Base-by-base conservation (phyloP, 495 filamentous ascomycete genomes). In the Penicillium canariense region DNA sequence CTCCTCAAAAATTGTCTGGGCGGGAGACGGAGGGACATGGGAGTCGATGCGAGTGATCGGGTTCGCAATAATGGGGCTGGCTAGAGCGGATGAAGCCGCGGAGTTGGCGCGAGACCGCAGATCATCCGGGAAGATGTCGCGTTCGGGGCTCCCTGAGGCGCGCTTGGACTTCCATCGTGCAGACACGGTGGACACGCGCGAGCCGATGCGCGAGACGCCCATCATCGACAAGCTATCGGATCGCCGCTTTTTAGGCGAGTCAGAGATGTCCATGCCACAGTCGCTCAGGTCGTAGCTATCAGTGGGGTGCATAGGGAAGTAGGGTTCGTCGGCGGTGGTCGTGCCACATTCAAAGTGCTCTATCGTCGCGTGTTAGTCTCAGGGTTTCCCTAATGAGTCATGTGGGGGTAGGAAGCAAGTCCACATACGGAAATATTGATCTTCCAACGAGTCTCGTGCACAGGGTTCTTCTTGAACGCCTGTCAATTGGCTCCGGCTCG, bases 181-280 rank as follows among this genome's bases (percentile, higher is more conserved):
- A 0, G 86, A 82, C 44, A 94, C 77, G 30, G 86, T 90, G 2
- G 88, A 86, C 50, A 94, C 86, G 48, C 83, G 81, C 3, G 84
- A 84, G 40, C 86, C 82, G 52, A 93, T 71, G 35, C 87, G 81
- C 28, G 84, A 81, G 23, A 89, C 78, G 49, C 89, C 78, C 40
- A 77, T 82, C 51, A 80, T 75, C n/a, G 87, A 77, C 0, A 81
- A 79, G 42, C 86, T 86, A 30, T 82, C 83, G 6, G 84, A 87
- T 46, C 86, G 75, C 47, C 84, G 81, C 56, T 85, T 86, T 56
- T 85, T 87, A 10, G 65, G 73, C 52, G 65, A 80, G 46, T 55
- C 70, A 14, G 73, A 66, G 45, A 79, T 79, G 51, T 88, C 85
- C 59, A 82, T 79, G 55, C 86, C 81, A 58, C 81, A 79, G 56